A percentile compares a stretch with the other conserved stretches of the same genome.
These are phyloP conservation scores for Penicillium sclerotiorum DNA, from an alignment of 2,329 filamentous ascomycete genomes.

Conservation along the genomic window DNA sequence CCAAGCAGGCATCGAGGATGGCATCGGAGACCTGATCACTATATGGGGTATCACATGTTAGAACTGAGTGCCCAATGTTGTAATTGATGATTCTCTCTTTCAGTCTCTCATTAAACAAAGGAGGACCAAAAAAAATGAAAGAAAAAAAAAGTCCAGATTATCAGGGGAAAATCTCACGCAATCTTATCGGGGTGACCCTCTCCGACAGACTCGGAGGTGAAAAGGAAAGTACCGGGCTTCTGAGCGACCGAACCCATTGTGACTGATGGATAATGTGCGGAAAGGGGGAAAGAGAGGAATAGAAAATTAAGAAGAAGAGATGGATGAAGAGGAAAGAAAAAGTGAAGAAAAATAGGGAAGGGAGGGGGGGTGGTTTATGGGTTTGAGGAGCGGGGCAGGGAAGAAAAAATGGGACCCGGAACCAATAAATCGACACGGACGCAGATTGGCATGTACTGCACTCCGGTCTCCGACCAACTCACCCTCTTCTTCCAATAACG, in stretches of 20 bases:
- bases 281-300: slow-evolving; percentile 22
- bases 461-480: not conserved
- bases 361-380: slow-evolving; percentile 17
- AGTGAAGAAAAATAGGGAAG: slow-evolving; percentile 27
- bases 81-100: too few species aligned
- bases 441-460: too few species aligned
- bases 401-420: slow-evolving; percentile 4
- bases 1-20: slow-evolving; percentile 95
- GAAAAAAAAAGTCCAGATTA: slow-evolving; percentile 3
- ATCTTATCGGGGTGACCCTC: slow-evolving; percentile 97
- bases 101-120: too few species aligned
- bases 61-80: slow-evolving; percentile 8
- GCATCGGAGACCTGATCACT: slow-evolving; percentile 97
- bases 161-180: slow-evolving; percentile 56
- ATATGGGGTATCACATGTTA: slow-evolving; percentile 20
- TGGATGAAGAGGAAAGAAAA: slow-evolving; percentile 32
- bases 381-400: slow-evolving; percentile 3
- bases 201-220: slow-evolving; percentile 88
- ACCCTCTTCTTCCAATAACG: not conserved
- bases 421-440: not conserved
- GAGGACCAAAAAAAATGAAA: not conserved
- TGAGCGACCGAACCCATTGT: slow-evolving; percentile 63
- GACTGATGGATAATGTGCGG: too few species aligned
- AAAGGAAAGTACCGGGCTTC: slow-evolving; percentile 70
- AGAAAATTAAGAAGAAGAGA: slow-evolving; percentile 17